A percentile compares a stretch with the other conserved stretches of the same genome.
Conservation (phyloP, 345 rosid species). For the Ceriops zippeliana region DNA sequence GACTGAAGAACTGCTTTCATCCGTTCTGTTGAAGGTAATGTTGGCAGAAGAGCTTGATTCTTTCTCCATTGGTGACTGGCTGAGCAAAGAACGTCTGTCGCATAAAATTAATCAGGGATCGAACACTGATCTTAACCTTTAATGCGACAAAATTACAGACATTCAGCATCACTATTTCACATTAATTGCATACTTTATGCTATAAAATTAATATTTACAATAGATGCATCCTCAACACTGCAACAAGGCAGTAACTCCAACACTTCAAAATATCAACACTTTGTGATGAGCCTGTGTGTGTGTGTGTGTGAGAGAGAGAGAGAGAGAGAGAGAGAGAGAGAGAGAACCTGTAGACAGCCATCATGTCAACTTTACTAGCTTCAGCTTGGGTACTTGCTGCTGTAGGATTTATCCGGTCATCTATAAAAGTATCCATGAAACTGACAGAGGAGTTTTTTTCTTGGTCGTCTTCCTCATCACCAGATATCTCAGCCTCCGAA, state of each 20-base stretch:
- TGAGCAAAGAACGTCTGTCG: conserved; percentile 84
- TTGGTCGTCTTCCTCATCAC: conserved; percentile 53
- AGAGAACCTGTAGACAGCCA: conserved; percentile 84
- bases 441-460: conserved; percentile 46
- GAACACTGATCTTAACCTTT: too few relatives aligned
- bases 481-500: conserved; percentile 63
- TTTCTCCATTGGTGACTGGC: conserved; percentile 68
- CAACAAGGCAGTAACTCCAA: too few relatives aligned
- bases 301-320: not conserved
- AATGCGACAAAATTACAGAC: too few relatives aligned
- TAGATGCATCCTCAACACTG: too few relatives aligned
- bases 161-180: too few relatives aligned
- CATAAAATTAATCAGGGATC: conserved; percentile 6
- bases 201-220: too few relatives aligned
- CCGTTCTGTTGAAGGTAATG: conserved; percentile 29
- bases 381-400: conserved; percentile 49
- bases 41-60: conserved; percentile 29
- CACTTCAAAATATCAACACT: too few relatives aligned
- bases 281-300: not conserved
- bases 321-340: conserved; percentile 19
- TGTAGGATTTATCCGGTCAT: conserved; percentile 62
- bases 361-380: conserved; percentile 69
- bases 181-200: too few relatives aligned
- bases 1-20: conserved; percentile 38
- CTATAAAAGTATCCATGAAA: conserved; percentile 63